Evolutionary conservation across 2,329 filamentous ascomycete genomes (phyloP), one percentile per base, ranked within the genome.

Genomic region (Stagonosporopsis cucurbitacearum): DNA sequence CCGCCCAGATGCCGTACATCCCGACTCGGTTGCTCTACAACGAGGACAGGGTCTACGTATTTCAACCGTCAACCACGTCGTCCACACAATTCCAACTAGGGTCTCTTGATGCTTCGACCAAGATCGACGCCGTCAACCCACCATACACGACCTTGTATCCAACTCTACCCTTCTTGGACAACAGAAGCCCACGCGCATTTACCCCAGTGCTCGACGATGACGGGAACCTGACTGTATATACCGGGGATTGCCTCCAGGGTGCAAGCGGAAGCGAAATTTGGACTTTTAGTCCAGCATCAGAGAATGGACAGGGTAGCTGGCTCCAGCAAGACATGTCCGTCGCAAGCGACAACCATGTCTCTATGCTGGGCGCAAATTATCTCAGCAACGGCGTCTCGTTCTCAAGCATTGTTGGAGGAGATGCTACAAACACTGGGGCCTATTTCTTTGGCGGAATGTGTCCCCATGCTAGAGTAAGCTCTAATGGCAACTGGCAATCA

Each of bases 401-500:
- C 72, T 88, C 91, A 19, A 82, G 81, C 28, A 83, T 80, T 32
- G 78, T 85, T 42, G 81, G 80, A 33, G 85, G 82, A 0, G 72
- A 77, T 25, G 78, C 82, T 56, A 82, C 83, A 9, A 76, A 81
- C 39, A 83, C 85, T 0, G 80, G 80, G 11, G 77, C 89, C 19
- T 96, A 92, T 70, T 79, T 88, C 6, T 97, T 96, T 75, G 94
- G 92, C 32, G 94, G 94, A 64, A 96, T 97, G 92, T 98, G 94
- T 68, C 88, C 89, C 4, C 54, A 55, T 19, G 48, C 32, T 5
- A 58, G 50, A 22, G 41, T 47, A 7, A 56, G 58, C 22, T 52
- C 46, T 12, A 59, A 54, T 32, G 46, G 5, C 13, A 15, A 55
- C 15, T 92, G 91, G 88, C 85, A 90, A 58, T 83, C 84, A 2